phyloP scores from a whole-genome alignment of 225 moss, liverwort and hornwort genomes.

The Takakia lepidozioides region DNA sequence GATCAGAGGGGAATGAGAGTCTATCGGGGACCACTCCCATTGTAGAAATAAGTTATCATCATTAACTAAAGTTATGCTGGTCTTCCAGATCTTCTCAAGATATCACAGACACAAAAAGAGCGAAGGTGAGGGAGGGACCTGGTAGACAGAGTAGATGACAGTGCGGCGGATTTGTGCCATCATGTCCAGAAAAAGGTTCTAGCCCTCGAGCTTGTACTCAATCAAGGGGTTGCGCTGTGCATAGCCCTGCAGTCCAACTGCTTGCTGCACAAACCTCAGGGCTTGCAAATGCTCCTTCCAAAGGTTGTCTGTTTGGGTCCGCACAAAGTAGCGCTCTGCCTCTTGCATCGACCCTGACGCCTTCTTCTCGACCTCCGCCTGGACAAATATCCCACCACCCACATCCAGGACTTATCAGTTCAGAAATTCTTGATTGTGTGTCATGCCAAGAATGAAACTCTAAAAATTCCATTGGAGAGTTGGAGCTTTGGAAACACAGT shows the following conservation, averaged over 20 bases:
- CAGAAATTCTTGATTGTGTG: too few species aligned
- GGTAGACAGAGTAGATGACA: constrained; percentile 95
- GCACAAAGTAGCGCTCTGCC: constrained; percentile 92
- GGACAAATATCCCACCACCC: too few species aligned
- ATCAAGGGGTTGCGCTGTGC: constrained; percentile 94
- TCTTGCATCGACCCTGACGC: constrained; percentile 90
- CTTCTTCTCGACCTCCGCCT: constrained; percentile 56
- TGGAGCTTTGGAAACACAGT: too few species aligned
- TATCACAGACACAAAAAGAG: not conserved
- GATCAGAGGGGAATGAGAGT: not conserved
- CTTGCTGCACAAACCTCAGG: constrained; percentile 94
- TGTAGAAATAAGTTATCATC: not conserved
- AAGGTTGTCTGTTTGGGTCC: constrained; percentile 89
- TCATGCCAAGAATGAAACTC: too few species aligned
- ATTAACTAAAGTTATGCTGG: not conserved
- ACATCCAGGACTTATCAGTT: too few species aligned
- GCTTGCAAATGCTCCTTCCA: constrained; percentile 99
- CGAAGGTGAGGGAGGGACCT: constrained; percentile 37
- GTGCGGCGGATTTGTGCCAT: constrained; percentile 96
- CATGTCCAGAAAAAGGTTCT: constrained; percentile 93
- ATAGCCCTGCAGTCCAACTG: constrained; percentile 93
- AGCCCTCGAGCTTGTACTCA: constrained; percentile 96
- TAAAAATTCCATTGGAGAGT: too few species aligned
- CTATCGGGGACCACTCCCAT: too few species aligned
- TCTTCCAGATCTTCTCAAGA: not conserved